Evolutionary conservation across 352 stramenopile species (phyloP).

Genomic region (Globisporangium middletonii): DNA sequence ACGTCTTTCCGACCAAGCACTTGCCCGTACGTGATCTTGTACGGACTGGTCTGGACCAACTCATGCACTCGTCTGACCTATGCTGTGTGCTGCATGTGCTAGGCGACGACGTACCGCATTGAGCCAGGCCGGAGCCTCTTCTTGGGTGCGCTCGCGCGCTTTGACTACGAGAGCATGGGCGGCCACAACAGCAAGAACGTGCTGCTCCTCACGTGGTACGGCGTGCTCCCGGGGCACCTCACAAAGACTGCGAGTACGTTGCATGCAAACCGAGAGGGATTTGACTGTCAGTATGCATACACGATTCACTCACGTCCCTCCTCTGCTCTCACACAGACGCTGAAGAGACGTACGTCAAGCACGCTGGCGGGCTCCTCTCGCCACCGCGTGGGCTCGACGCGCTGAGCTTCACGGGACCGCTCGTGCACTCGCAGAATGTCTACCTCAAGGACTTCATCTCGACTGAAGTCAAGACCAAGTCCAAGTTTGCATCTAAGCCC

Average conservation of each 20-base stretch:
- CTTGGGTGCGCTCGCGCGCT: slow-evolving; percentile 62
- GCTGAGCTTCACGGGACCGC: slow-evolving; percentile 66
- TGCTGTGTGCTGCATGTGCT: too few species aligned
- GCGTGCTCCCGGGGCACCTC: slow-evolving; percentile 77
- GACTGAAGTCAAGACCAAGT: slow-evolving; percentile 53
- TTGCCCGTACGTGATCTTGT: slow-evolving; percentile 54
- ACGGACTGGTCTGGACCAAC: too few species aligned
- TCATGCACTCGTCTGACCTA: too few species aligned
- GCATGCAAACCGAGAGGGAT: not conserved
- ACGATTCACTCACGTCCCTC: not conserved
- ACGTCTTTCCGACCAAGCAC: slow-evolving; percentile 74
- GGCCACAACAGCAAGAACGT: slow-evolving; percentile 44
- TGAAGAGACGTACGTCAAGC: slow-evolving; percentile 72
- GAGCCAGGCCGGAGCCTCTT: slow-evolving; percentile 69
- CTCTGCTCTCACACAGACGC: slow-evolving; percentile 30
- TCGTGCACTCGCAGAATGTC: slow-evolving; percentile 46
- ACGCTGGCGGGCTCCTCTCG: slow-evolving; percentile 71
- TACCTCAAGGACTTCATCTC: slow-evolving; percentile 68
- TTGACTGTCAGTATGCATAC: not conserved
- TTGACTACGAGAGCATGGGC: slow-evolving; percentile 62
- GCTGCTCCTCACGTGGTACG: slow-evolving; percentile 74
- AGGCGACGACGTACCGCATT: slow-evolving; percentile 71
- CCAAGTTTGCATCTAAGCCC: slow-evolving; percentile 65
- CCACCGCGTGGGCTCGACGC: slow-evolving; percentile 71
- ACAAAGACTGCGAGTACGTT: slow-evolving; percentile 74